A percentile compares a stretch with the other conserved stretches of the same genome.
Conservation (phyloP, 2,329 filamentous ascomycete species). For the Sporothrix brunneoviolacea region DNA sequence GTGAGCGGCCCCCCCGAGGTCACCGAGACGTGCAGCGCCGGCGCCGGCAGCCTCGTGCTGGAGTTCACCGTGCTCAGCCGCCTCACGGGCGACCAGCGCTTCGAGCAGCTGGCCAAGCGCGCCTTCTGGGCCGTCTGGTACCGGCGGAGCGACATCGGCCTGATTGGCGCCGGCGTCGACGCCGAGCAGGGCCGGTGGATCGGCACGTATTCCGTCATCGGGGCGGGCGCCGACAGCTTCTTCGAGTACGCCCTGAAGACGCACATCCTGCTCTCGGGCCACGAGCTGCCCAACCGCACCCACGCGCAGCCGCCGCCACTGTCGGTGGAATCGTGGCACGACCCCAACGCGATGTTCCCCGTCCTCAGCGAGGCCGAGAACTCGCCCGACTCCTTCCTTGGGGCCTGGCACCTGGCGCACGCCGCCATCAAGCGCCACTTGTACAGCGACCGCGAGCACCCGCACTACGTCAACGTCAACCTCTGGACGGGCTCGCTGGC, state of each 20-base stretch:
- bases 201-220: conserved; percentile 83
- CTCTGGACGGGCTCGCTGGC: conserved; percentile 79
- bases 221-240: conserved; percentile 95
- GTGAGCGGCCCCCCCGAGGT: conserved; percentile 55
- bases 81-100: conserved; percentile 77
- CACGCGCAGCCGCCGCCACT: not conserved
- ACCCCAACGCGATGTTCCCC: conserved; percentile 56
- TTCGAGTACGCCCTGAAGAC: conserved; percentile 98
- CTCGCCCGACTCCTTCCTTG: conserved; percentile 70
- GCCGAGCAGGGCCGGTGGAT: conserved; percentile 88
- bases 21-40: conserved; percentile 94
- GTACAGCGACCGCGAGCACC: conserved; percentile 77
- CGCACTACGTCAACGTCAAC: conserved; percentile 89
- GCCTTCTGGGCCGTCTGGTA: conserved; percentile 98
- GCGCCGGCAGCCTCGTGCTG: conserved; percentile 88
- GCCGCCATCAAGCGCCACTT: conserved; percentile 83
- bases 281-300: conserved; percentile 49
- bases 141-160: conserved; percentile 72
- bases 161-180: conserved; percentile 84
- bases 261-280: conserved; percentile 79
- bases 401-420: conserved; percentile 80
- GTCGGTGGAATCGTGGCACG: conserved; percentile 49
- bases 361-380: conserved; percentile 59
- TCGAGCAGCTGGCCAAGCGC: conserved; percentile 80
- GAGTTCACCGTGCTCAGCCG: conserved; percentile 90